These are phyloP conservation scores for Multifurca ochricompacta DNA, from an alignment of 768 basidiomycete species.

Conservation along the genomic window DNA sequence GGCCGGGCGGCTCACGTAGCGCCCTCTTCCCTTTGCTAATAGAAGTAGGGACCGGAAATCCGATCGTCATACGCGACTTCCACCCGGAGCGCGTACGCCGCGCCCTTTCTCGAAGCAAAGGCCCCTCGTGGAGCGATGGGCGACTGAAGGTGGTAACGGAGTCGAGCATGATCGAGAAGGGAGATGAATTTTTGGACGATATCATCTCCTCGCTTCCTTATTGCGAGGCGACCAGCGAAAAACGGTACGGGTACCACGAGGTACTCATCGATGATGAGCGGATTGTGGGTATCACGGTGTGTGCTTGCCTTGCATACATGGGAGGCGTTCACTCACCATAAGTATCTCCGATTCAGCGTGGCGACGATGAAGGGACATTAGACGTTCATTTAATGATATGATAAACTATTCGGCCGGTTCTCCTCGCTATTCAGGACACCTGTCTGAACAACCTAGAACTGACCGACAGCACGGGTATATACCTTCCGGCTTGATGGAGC, in stretches of 20 bases:
- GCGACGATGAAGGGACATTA: slow-evolving; percentile 7
- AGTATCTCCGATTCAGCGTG: neutral
- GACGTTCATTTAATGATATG: slow-evolving; percentile 11
- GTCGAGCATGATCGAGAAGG: slow-evolving; percentile 11
- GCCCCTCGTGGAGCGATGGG: neutral
- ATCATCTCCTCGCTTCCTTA: slow-evolving; percentile 14
- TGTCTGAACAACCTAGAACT: neutral
- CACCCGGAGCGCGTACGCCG: slow-evolving; percentile 13
- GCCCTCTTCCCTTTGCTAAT: slow-evolving; percentile 13
- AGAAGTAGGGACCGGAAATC: slow-evolving; percentile 11
- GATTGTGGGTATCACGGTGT: slow-evolving; percentile 15
- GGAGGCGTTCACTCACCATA: neutral
- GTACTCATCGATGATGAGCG: slow-evolving; percentile 15
- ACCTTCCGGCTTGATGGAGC: neutral
- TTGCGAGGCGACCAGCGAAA: slow-evolving; percentile 16
- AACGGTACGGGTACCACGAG: slow-evolving; percentile 17
- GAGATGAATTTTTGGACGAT: slow-evolving; percentile 13
- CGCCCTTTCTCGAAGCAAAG: slow-evolving; percentile 1
- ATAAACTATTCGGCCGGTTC: neutral
- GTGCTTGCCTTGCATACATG: neutral
- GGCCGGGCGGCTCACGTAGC: slow-evolving; percentile 9
- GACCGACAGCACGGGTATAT: neutral
- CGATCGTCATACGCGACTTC: slow-evolving; percentile 13
- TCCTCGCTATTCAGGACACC: slow-evolving; percentile 1
- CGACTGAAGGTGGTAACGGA: slow-evolving; percentile 12